Conservation (phyloP, 148 eudicot species). For the Hydrangea macrophylla region DNA sequence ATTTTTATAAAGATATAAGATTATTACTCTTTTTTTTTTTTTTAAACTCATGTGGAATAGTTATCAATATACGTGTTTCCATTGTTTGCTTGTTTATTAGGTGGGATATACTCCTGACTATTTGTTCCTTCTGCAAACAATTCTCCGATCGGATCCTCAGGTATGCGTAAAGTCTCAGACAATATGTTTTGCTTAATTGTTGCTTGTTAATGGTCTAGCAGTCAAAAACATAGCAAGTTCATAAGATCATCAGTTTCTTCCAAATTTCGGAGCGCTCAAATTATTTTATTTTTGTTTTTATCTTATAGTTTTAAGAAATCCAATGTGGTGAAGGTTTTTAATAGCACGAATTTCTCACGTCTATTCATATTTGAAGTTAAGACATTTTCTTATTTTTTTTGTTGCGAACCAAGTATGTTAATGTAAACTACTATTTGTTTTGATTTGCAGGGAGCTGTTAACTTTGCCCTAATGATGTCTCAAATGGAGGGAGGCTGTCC, state of each 20-base stretch:
- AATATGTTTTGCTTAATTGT: background rate
- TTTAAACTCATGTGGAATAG: too few relatives aligned
- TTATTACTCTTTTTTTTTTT: too few relatives aligned
- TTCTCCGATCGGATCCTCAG: constrained; percentile 91
- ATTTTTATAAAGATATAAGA: background rate
- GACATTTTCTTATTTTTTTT: background rate
- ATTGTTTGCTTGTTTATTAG: constrained; percentile 28
- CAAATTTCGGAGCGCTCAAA: background rate
- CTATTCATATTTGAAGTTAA: background rate
- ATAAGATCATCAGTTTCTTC: background rate
- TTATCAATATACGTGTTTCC: too few relatives aligned
- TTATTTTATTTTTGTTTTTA: background rate
- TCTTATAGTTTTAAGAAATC: background rate
- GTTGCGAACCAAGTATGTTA: background rate
- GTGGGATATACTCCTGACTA: constrained; percentile 97
- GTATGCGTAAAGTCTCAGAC: constrained; percentile 30
- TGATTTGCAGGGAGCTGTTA: constrained; percentile 83
- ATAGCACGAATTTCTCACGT: too few relatives aligned
- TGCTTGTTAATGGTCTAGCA: background rate
- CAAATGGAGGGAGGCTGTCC: constrained; percentile 98
- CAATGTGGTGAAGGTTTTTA: background rate
- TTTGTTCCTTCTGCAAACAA: constrained; percentile 92
- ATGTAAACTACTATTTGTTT: constrained; percentile 9
- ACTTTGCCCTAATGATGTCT: constrained; percentile 95
- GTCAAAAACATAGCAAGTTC: background rate